These are phyloP conservation scores for Ambrosia artemisiifolia DNA, from an alignment of 129 eudicot genomes.

Conservation along the genomic window DNA sequence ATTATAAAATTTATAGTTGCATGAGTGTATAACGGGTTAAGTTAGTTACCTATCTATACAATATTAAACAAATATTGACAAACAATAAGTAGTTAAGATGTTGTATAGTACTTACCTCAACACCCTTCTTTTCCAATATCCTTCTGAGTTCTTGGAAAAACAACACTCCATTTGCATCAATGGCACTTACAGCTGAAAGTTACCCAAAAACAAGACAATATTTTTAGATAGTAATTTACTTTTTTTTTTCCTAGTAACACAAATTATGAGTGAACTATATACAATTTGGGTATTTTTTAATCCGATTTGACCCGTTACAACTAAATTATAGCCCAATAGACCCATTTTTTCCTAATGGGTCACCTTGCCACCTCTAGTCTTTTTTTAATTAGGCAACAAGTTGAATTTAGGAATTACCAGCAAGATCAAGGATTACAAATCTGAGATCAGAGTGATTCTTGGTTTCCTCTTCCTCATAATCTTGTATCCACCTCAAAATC, in stretches of 20 bases:
- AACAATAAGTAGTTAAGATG: background rate
- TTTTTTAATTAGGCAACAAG: background rate
- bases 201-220: background rate
- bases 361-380: too few species aligned
- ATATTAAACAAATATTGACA: background rate
- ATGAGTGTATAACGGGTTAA: background rate
- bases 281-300: background rate
- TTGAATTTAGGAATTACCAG: slow-evolving; percentile 37
- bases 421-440: slow-evolving; percentile 61
- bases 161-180: slow-evolving; percentile 76
- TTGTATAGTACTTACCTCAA: slow-evolving; percentile 51
- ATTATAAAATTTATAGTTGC: background rate
- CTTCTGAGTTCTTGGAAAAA: slow-evolving; percentile 71
- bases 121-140: slow-evolving; percentile 56
- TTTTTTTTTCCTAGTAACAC: background rate
- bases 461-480: slow-evolving; percentile 52
- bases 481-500: slow-evolving; percentile 80
- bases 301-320: background rate
- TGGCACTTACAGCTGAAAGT: slow-evolving; percentile 75
- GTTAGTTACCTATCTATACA: background rate
- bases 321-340: background rate
- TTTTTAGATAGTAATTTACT: background rate
- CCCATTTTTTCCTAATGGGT: too few species aligned
- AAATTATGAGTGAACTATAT: background rate
- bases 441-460: slow-evolving; percentile 42